Evolutionary conservation across 441 rosid species (phyloP), one percentile per base, ranked within the genome.

Genomic region (Jatropha podagrica): DNA sequence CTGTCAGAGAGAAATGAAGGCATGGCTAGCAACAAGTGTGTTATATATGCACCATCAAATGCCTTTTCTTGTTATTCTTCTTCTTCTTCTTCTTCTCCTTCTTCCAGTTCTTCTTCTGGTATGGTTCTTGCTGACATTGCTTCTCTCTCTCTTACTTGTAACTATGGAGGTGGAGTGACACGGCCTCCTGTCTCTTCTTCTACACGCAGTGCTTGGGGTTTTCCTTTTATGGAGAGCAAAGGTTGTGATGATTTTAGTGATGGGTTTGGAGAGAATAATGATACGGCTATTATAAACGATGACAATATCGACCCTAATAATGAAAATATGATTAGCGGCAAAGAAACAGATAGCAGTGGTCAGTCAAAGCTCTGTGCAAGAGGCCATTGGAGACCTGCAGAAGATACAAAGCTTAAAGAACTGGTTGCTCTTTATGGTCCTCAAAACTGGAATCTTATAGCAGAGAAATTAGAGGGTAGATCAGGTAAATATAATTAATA

Each of bases 361-460:
- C 88, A 85, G 79, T 86, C 84, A 54, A 92, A 88, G 84, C 86
- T 86, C 46, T 88, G 91, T 64, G 83, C 92, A 4, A 89, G 96
- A 66, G 94, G 97, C 23, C 97, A 92, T 74, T 92, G 97, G 97
- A 85, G 93, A 76, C 96, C 96, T 40, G 89, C 89, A 6, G 97
- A 92, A 81, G 97, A 95, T 83, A 49, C 82, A 58, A 92, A 90
- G 81, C 96, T 92, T 62, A 92, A 86, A 79, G 92, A 92, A 69
- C 92, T 91, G 63, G 94, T 92, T 32, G 87, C 92, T 14, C 82
- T 89, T 61, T 89, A 87, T 78, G 97, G 97, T 52, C 97, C 97
- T 66, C 96, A 91, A 79, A 91, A 92, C 84, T 92, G 97, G 97
- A 92, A 92, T 85, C 90, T 92, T 71, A 92, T 92, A 46, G 96